phyloP scores from a whole-genome alignment of 1,139 yeast species.

The Pichia sp. region DNA sequence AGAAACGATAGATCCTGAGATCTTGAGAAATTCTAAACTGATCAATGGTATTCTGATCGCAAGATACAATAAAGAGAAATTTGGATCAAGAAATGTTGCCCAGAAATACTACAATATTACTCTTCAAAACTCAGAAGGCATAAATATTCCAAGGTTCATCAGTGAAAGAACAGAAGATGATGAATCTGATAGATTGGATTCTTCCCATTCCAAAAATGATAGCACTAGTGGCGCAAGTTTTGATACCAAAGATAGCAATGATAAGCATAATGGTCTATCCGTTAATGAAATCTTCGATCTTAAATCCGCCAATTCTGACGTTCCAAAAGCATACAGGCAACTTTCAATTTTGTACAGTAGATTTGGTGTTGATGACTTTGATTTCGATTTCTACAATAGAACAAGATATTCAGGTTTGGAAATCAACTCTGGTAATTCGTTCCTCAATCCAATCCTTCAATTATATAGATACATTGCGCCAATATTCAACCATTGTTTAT shows the following conservation, averaged over 20 bases:
- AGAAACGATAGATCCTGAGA: slow-evolving; percentile 40
- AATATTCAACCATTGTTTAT: slow-evolving; percentile 62
- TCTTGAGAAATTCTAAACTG: slow-evolving; percentile 33
- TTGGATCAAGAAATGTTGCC: slow-evolving; percentile 50
- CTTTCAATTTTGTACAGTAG: slow-evolving; percentile 80
- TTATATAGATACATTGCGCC: slow-evolving; percentile 77
- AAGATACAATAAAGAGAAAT: slow-evolving; percentile 55
- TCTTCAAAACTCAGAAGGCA: slow-evolving; percentile 27
- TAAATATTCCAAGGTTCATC: slow-evolving; percentile 58
- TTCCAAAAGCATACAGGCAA: slow-evolving; percentile 75
- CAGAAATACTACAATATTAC: slow-evolving; percentile 44
- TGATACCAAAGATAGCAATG: background rate
- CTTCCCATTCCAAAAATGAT: background rate
- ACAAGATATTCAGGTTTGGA: slow-evolving; percentile 85
- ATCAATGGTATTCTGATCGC: slow-evolving; percentile 35
- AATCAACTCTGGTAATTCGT: slow-evolving; percentile 79
- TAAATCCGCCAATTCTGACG: slow-evolving; percentile 32
- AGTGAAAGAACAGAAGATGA: slow-evolving; percentile 56
- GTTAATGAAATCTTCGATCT: slow-evolving; percentile 19
- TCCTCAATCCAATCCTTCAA: slow-evolving; percentile 78
- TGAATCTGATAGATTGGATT: slow-evolving; percentile 14
- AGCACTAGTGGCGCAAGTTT: background rate
- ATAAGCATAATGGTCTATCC: background rate
- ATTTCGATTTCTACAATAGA: slow-evolving; percentile 77
- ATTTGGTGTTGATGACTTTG: slow-evolving; percentile 94